Evolutionary conservation across 73 alveolate genomes (phyloP).

Genomic region (Vitrella brassicaformis): DNA sequence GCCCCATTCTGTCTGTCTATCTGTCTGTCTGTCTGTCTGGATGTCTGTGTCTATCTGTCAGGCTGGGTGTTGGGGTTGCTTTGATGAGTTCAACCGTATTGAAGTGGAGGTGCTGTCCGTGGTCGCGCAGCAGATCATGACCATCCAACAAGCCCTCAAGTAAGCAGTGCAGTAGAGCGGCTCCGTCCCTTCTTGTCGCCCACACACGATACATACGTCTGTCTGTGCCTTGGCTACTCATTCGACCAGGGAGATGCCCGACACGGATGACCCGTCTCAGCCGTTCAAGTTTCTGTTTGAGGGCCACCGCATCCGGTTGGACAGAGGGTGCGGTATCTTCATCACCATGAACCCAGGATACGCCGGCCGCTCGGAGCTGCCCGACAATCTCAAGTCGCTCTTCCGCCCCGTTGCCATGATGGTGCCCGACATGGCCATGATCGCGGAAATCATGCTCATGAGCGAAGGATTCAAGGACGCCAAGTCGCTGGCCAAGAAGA

Average conservation of each 20-base stretch:
- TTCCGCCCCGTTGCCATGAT: slow-evolving; percentile 99
- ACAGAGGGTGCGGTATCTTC: slow-evolving; percentile 43
- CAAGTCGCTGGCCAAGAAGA: slow-evolving; percentile 28
- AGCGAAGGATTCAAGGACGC: slow-evolving; percentile 26
- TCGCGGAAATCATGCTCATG: slow-evolving; percentile 88
- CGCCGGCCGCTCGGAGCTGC: slow-evolving; percentile 96
- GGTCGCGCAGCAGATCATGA: slow-evolving; percentile 95
- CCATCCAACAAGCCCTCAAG: slow-evolving; percentile 71
- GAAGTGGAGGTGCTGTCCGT: slow-evolving; percentile 99
- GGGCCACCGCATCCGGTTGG: slow-evolving; percentile 1
- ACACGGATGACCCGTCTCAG: neutral
- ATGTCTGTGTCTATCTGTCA: too few species aligned
- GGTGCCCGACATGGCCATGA: slow-evolving; percentile 97
- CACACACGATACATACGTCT: neutral
- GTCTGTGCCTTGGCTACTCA: neutral
- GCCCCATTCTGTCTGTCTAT: too few species aligned
- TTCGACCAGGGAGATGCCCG: neutral
- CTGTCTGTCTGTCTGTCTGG: too few species aligned
- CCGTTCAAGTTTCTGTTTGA: slow-evolving; percentile 23
- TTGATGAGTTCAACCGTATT: slow-evolving; percentile 99
- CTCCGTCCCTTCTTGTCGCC: neutral
- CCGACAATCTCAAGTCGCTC: slow-evolving; percentile 91
- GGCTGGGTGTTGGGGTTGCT: slow-evolving; percentile 99
- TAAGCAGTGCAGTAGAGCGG: neutral
- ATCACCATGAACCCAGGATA: slow-evolving; percentile 96